phyloP scores from a whole-genome alignment of 1,139 yeast genomes.

The Saccharomyces hybrid region DNA sequence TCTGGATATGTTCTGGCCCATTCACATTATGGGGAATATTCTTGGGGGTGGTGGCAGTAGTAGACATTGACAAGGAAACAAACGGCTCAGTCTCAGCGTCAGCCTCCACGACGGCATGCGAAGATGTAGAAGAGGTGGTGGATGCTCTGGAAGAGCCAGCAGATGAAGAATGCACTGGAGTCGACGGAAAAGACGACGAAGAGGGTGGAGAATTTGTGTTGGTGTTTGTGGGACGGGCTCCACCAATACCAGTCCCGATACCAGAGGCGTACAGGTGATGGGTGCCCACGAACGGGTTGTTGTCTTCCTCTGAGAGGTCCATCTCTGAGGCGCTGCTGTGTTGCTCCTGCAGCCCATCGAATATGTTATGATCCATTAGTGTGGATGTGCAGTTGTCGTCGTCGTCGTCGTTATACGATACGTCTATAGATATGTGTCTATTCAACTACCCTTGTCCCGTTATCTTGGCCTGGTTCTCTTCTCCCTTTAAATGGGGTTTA shows the following conservation, averaged over 20 bases:
- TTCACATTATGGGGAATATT: background rate
- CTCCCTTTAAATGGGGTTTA: background rate
- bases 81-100: constrained; percentile 4
- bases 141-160: constrained; percentile 1
- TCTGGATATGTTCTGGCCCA: constrained; percentile 11
- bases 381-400: background rate
- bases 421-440: background rate
- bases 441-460: background rate
- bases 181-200: background rate
- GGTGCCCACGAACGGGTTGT: constrained; percentile 42
- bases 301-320: constrained; percentile 38
- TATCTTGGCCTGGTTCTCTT: background rate
- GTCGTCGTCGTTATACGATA: background rate
- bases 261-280: constrained; percentile 38
- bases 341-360: background rate
- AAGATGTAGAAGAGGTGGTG: background rate
- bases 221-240: background rate
- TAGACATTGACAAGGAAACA: constrained; percentile 3
- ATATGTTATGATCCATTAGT: background rate
- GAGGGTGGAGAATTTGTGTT: background rate
- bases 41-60: background rate
- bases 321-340: background rate
- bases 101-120: background rate
- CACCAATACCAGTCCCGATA: constrained; percentile 16
- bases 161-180: background rate